Evolutionary conservation across 306 rosid species (phyloP).

Genomic region (Carpinus viminea): DNA sequence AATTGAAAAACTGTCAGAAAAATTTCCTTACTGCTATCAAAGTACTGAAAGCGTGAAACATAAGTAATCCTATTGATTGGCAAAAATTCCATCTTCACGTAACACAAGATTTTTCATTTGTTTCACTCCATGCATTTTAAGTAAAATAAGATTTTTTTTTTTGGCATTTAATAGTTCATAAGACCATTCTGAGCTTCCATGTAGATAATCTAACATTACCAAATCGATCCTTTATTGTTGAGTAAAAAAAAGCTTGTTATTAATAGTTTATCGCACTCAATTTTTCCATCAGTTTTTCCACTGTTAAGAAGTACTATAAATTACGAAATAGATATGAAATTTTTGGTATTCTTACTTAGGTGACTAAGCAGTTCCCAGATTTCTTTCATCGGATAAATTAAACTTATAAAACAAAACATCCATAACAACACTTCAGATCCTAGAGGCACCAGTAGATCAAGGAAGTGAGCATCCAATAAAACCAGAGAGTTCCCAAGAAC

Average conservation of each 20-base stretch:
- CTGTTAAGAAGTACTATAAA: not conserved
- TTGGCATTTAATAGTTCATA: not conserved
- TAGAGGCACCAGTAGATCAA: not conserved
- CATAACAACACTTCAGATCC: not conserved
- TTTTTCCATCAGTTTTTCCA: not conserved
- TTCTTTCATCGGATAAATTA: not conserved
- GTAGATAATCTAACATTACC: not conserved
- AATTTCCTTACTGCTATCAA: slow-evolving; percentile 11
- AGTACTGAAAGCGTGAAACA: slow-evolving; percentile 18
- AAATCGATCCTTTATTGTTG: not conserved
- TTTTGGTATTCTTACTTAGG: not conserved
- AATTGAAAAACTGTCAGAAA: slow-evolving; percentile 30
- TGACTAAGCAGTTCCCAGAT: not conserved
- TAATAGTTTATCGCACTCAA: not conserved
- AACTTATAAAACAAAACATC: too few species aligned
- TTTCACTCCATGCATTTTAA: not conserved
- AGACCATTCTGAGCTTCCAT: not conserved
- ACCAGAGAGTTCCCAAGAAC: not conserved
- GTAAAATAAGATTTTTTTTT: not conserved
- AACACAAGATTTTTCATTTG: not conserved
- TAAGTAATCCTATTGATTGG: slow-evolving; percentile 8
- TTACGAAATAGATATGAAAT: not conserved
- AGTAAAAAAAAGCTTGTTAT: not conserved
- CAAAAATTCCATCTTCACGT: not conserved
- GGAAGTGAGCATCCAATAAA: not conserved